phyloP scores from a whole-genome alignment of 2,329 filamentous ascomycete genomes.

The Chaetomiaceae sp. region DNA sequence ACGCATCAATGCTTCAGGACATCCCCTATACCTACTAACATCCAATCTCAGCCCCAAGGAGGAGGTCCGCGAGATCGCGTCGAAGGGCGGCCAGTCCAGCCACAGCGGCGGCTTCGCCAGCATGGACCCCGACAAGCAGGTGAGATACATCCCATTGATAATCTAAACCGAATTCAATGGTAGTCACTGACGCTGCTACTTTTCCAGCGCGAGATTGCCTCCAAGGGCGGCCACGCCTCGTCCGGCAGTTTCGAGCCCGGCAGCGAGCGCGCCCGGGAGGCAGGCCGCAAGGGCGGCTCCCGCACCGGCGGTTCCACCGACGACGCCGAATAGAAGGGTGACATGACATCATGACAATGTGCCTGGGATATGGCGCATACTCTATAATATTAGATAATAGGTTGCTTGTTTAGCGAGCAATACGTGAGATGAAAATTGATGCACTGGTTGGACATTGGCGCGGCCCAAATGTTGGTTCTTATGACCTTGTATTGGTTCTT shows the following conservation, averaged over 20 bases:
- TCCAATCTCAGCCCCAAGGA: slow-evolving; percentile 32
- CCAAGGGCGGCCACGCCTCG: slow-evolving; percentile 47
- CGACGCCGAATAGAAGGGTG: slow-evolving; percentile 8
- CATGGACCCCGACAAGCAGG: slow-evolving; percentile 35
- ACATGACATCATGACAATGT: background rate
- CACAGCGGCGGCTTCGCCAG: slow-evolving; percentile 34
- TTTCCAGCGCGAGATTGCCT: slow-evolving; percentile 46
- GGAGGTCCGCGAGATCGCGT: slow-evolving; percentile 38
- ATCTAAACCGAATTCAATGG: background rate
- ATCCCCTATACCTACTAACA: background rate
- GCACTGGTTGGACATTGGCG: too few species aligned
- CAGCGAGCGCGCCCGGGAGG: slow-evolving; percentile 46
- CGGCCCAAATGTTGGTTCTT: too few species aligned
- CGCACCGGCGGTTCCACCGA: background rate
- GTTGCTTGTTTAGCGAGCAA: too few species aligned
- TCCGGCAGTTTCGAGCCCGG: slow-evolving; percentile 49
- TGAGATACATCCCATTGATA: background rate
- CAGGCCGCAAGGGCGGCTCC: slow-evolving; percentile 47
- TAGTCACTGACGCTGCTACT: background rate
- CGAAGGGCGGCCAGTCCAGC: slow-evolving; percentile 36
- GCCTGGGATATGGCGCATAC: too few species aligned
- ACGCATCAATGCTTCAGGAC: background rate
- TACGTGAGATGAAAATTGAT: too few species aligned
- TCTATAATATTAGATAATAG: too few species aligned
- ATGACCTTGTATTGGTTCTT: too few species aligned